Base-by-base conservation (phyloP, 2,329 filamentous ascomycete genomes). In the Aspergillus clavatus region DNA sequence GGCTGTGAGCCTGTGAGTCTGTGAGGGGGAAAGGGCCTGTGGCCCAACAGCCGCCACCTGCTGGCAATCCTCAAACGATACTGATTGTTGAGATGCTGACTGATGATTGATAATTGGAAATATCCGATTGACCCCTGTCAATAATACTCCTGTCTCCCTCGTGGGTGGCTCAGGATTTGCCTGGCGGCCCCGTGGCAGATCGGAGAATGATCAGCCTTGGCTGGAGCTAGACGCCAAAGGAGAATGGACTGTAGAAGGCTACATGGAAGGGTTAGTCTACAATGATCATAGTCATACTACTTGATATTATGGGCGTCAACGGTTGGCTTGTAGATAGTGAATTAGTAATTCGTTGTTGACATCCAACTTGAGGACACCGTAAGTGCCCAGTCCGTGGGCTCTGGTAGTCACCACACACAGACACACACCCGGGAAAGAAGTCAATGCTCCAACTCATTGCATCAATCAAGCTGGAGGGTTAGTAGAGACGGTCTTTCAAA, bases 31-130 rank as follows among this genome's bases (percentile, higher is more conserved):
- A n/a, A 38, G 42, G 35, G 41, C 38, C 18, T 11, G n/a, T 45
- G 43, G 43, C 27, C 35, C 37, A n/a, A n/a, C n/a, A n/a, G n/a
- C n/a, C 36, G 35, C 31, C 42, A 22, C 10, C 18, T 16, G 24
- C 23, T 36, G 24, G 21, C 24, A 38, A 28, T 38, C 35, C 21
- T 16, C 31, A 35, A 31, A 26, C 24, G n/a, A 28, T 21, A 24
- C 35, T 4, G 23, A 24, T 24, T 24, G 23, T 8, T n/a, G n/a
- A n/a, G n/a, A n/a, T 19, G 16, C 14, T 14, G 33, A 19, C 33
- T 36, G 41, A 26, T 24, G 29, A n/a, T 26, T 12, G 29, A 19
- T n/a, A n/a, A 22, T 43, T 28, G 33, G 5, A 27, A 29, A 38
- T 24, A 4, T 8, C 8, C 23, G n/a, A n/a, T n/a, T n/a, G 4